phyloP scores from a whole-genome alignment of 2,329 filamentous ascomycete genomes.

The Pyrenochaeta sp. region DNA sequence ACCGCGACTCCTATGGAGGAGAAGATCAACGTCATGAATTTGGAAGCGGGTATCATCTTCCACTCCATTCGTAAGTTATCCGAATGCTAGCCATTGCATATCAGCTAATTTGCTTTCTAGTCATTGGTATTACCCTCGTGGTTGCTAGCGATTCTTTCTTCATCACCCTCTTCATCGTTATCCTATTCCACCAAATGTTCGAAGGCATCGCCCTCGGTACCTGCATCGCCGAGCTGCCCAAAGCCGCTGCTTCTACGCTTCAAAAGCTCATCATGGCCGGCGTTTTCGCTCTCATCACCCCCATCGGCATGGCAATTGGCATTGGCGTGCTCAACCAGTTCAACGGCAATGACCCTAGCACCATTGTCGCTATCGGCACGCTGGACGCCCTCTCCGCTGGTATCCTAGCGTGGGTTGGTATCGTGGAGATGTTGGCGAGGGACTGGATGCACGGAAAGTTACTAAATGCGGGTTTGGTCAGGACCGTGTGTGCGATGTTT shows the following conservation, averaged over 20 bases:
- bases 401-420: slow-evolving; percentile 79
- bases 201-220: slow-evolving; percentile 78
- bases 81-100: not conserved
- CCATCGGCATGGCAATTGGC: slow-evolving; percentile 82
- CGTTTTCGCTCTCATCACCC: slow-evolving; percentile 75
- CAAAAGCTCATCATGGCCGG: slow-evolving; percentile 69
- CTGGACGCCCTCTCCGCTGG: slow-evolving; percentile 78
- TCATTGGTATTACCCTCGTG: slow-evolving; percentile 70
- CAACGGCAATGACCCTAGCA: slow-evolving; percentile 75
- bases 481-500: slow-evolving; percentile 60
- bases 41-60: slow-evolving; percentile 79
- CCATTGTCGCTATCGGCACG: slow-evolving; percentile 75
- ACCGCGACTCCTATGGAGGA: slow-evolving; percentile 41
- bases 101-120: slow-evolving; percentile 42
- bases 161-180: slow-evolving; percentile 66
- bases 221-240: slow-evolving; percentile 69
- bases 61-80: slow-evolving; percentile 70
- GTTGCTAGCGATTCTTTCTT: slow-evolving; percentile 62
- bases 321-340: slow-evolving; percentile 74
- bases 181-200: slow-evolving; percentile 81
- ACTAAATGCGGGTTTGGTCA: slow-evolving; percentile 58
- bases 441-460: slow-evolving; percentile 71
- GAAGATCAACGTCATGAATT: slow-evolving; percentile 70
- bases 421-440: slow-evolving; percentile 81
- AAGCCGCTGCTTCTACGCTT: slow-evolving; percentile 39